phyloP scores from a whole-genome alignment of 257 asterid genomes.

The Solanum chmielewskii region DNA sequence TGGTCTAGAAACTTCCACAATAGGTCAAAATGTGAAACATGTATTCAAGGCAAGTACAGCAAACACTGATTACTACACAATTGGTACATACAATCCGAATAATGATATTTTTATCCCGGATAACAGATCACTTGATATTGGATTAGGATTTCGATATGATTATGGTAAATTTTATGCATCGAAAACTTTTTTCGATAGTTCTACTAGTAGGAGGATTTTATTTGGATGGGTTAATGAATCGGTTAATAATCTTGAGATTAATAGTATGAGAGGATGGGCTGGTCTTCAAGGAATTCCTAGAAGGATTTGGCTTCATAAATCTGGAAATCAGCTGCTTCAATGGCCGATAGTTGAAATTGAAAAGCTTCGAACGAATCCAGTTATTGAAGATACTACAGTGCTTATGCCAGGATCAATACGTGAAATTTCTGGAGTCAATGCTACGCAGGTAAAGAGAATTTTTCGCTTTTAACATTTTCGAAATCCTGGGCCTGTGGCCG shows the following conservation, averaged over 20 bases:
- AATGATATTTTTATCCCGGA: conserved; percentile 21
- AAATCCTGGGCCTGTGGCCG: not conserved
- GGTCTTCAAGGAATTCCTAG: conserved; percentile 12
- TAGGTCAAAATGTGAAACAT: conserved; percentile 15
- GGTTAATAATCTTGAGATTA: not conserved
- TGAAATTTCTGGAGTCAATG: conserved; percentile 18
- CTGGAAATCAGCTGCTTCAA: conserved; percentile 4
- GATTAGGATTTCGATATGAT: conserved; percentile 26
- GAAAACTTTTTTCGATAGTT: conserved; percentile 28
- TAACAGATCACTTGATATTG: not conserved
- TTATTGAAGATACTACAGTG: not conserved
- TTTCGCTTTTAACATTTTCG: not conserved
- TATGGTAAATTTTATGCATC: conserved; percentile 43
- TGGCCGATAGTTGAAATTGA: conserved; percentile 10
- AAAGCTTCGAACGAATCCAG: not conserved
- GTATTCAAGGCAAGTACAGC: conserved; percentile 30
- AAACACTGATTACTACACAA: conserved; percentile 20
- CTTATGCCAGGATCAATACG: conserved; percentile 8
- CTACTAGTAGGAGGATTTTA: conserved; percentile 20
- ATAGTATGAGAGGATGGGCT: conserved; percentile 22
- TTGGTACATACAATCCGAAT: conserved; percentile 16
- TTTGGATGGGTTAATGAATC: conserved; percentile 46
- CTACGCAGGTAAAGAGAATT: conserved; percentile 18
- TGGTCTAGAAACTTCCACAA: conserved; percentile 26
- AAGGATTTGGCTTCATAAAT: conserved; percentile 1